These are phyloP conservation scores for Cercospora janseana DNA, from an alignment of 2,329 filamentous ascomycete genomes.

Conservation along the genomic window DNA sequence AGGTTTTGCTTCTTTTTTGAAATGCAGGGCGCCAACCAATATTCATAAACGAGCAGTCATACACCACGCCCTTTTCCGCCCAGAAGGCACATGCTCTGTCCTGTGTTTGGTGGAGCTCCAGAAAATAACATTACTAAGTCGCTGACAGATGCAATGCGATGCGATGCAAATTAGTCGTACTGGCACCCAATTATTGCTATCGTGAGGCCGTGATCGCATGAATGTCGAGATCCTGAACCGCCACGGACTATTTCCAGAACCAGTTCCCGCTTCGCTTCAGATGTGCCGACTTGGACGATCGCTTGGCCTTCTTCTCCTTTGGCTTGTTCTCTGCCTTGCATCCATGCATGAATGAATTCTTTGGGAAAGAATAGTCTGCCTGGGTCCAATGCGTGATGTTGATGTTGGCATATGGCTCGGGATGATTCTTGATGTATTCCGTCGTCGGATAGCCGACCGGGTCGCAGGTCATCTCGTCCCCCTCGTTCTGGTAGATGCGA, in stretches of 20 bases:
- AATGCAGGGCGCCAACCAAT: background rate
- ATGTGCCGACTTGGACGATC: slow-evolving; percentile 9
- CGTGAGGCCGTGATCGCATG: slow-evolving; percentile 17
- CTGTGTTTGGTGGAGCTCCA: background rate
- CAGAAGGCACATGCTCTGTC: too few species aligned
- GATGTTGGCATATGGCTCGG: slow-evolving; percentile 59
- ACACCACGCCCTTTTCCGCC: too few species aligned
- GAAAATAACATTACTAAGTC: slow-evolving; percentile 1
- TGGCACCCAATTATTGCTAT: slow-evolving; percentile 6
- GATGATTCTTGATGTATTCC: slow-evolving; percentile 62
- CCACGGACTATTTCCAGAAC: slow-evolving; percentile 15
- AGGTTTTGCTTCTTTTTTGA: background rate
- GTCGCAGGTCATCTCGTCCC: slow-evolving; percentile 61
- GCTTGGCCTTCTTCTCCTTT: slow-evolving; percentile 19
- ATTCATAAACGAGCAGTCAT: background rate
- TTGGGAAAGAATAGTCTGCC: slow-evolving; percentile 59
- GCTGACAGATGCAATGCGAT: background rate
- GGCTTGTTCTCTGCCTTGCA: slow-evolving; percentile 42
- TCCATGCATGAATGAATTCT: slow-evolving; percentile 59
- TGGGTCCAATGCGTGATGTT: slow-evolving; percentile 63
- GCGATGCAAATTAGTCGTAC: background rate
- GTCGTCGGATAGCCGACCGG: slow-evolving; percentile 66
- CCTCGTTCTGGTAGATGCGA: slow-evolving; percentile 66
- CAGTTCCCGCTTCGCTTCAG: slow-evolving; percentile 7
- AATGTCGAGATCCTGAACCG: background rate